Evolutionary conservation across 108 stramenopile species (phyloP).

Genomic region (Conticribra guillardii): DNA sequence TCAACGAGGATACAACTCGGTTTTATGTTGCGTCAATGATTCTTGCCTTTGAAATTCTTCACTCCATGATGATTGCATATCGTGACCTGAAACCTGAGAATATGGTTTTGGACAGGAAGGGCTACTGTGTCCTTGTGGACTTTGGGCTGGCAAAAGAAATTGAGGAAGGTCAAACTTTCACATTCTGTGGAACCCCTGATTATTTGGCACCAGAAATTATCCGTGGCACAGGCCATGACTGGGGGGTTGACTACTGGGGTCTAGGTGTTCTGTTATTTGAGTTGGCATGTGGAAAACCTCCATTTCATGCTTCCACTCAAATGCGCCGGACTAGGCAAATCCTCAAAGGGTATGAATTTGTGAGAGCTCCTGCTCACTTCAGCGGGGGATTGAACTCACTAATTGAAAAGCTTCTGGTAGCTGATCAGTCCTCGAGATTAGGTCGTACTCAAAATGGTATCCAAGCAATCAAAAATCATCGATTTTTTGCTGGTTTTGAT

Average conservation of each 20-base stretch:
- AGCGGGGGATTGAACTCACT: conserved; percentile 59
- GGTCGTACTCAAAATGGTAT: conserved; percentile 61
- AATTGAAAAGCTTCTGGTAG: conserved; percentile 64
- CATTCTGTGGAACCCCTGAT: conserved; percentile 69
- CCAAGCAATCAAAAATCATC: conserved; percentile 43
- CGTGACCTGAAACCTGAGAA: conserved; percentile 74
- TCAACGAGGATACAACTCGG: conserved; percentile 41
- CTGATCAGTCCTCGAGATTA: conserved; percentile 61
- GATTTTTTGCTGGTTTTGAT: conserved; percentile 49
- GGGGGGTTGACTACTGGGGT: conserved; percentile 75
- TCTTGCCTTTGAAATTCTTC: conserved; percentile 70
- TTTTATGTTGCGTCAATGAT: conserved; percentile 80
- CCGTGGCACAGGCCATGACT: conserved; percentile 69
- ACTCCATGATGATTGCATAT: conserved; percentile 69
- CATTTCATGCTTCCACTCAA: conserved; percentile 55
- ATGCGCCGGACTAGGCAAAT: conserved; percentile 30
- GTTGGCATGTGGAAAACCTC: conserved; percentile 61
- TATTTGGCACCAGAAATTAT: conserved; percentile 68
- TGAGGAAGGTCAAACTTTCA: conserved; percentile 53
- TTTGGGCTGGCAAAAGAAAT: conserved; percentile 71
- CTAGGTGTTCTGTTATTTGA: conserved; percentile 68
- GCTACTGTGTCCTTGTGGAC: conserved; percentile 64
- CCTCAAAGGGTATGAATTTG: conserved; percentile 37
- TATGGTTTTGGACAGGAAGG: conserved; percentile 27
- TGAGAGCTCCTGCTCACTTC: conserved; percentile 41